These are phyloP conservation scores for Cladosporium phlei DNA, from an alignment of 2,329 filamentous ascomycete species.

Conservation along the genomic window DNA sequence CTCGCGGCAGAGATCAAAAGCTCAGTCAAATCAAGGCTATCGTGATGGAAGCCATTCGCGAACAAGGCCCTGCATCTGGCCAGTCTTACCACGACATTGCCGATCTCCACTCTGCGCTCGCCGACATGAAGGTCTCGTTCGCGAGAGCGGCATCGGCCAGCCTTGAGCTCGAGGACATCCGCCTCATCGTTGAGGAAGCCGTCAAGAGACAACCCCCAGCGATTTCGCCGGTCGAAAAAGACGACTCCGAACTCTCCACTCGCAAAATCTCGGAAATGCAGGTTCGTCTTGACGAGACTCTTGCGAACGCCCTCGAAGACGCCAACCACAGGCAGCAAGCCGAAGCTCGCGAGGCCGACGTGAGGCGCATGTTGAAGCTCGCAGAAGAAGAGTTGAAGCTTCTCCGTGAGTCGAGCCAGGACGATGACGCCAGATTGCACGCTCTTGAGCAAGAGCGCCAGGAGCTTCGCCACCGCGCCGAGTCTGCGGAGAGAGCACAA, in stretches of 20 bases:
- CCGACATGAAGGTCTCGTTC: constrained; percentile 46
- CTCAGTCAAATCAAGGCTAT: constrained; percentile 68
- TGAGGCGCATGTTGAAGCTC: constrained; percentile 41
- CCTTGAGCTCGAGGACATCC: constrained; percentile 42
- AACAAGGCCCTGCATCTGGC: constrained; percentile 25
- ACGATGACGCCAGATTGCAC: constrained; percentile 40
- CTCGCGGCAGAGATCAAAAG: constrained; percentile 71
- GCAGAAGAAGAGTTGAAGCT: constrained; percentile 47
- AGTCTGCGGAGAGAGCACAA: constrained; percentile 31
- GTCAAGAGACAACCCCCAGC: constrained; percentile 28
- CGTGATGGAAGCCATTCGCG: constrained; percentile 58
- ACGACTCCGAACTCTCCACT: constrained; percentile 20
- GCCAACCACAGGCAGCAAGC: constrained; percentile 38
- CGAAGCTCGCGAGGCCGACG: constrained; percentile 43
- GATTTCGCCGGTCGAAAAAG: constrained; percentile 25
- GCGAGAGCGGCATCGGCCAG: constrained; percentile 42
- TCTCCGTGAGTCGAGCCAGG: constrained; percentile 38
- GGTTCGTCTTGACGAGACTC: constrained; percentile 30
- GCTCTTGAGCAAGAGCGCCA: constrained; percentile 41
- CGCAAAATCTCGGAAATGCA: constrained; percentile 29
- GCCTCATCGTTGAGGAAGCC: constrained; percentile 33
- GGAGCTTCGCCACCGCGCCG: constrained; percentile 36
- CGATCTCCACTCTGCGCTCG: constrained; percentile 45
- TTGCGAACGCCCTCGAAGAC: constrained; percentile 36
- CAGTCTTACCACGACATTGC: constrained; percentile 27